Evolutionary conservation across 306 rosid genomes (phyloP), one percentile per base, ranked within the genome.

Genomic region (Medicago lupulina): DNA sequence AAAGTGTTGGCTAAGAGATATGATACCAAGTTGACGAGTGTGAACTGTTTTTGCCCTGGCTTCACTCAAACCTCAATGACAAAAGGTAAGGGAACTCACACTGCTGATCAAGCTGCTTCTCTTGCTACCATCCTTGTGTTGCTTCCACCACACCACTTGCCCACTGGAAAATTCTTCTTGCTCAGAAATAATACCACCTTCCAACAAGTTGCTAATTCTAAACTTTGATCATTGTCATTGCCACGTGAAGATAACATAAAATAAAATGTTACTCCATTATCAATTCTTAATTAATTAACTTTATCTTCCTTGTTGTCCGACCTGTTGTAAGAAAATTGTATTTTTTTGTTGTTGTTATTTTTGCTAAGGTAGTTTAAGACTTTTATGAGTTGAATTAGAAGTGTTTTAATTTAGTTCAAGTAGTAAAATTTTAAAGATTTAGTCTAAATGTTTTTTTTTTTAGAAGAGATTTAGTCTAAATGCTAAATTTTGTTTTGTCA

Each of bases 21-120:
- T 18, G 4, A 44, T 38, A 1, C 85, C 66, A 43, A 61, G 28
- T 12, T 6, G 3, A 16, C 86, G 50, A 86, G 92, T 40, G 90
- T 83, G 43, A 95, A 90, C 18, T 74, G 97, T 79, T 86, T 82
- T 18, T 95, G 99, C 61, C 99, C 99, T 5, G 99, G 99, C 15
- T 95, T 87, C 82, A 95, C 97, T 11, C 89, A 86, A 74, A 95
- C 97, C 0, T 77, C 97, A 1, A 95, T 92, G 99, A 95, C 99
- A 0, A 78, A 85, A 8, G 96, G 91, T 0, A 82, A 80, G 28
- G 99, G 97, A 4, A 81, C 82, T 0, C 99, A 88, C 84, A 73
- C 97, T 0, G 87, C 97, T 0, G 83, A 81, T 5, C 80, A 75
- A 0, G 97, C 88, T 9, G 97, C 99, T 2, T 7, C 62, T 5